Conservation (phyloP, 805 yeast species). For the Candida khao-thaluensis region DNA sequence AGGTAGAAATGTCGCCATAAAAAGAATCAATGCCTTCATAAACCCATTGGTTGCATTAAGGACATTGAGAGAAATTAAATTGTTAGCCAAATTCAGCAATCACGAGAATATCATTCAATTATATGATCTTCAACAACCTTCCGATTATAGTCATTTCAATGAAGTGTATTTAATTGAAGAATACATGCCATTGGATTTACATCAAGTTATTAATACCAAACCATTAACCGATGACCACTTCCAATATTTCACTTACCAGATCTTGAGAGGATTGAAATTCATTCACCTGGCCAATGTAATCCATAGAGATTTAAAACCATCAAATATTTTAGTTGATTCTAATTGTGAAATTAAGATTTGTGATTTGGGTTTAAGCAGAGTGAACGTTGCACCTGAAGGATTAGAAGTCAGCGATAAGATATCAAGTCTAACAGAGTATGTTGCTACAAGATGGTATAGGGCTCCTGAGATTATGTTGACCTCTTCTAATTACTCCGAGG, state of each 20-base stretch:
- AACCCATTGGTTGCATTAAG: constrained; percentile 65
- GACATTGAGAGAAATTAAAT: constrained; percentile 67
- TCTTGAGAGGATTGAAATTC: constrained; percentile 65
- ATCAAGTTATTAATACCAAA: constrained; percentile 58
- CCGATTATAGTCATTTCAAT: constrained; percentile 54
- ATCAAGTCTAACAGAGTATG: constrained; percentile 70
- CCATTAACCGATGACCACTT: constrained; percentile 63
- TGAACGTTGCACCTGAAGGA: constrained; percentile 22
- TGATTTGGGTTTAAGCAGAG: constrained; percentile 74
- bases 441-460: constrained; percentile 82
- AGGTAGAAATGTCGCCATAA: constrained; percentile 67
- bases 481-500: constrained; percentile 67
- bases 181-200: constrained; percentile 73
- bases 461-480: constrained; percentile 84
- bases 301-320: constrained; percentile 77
- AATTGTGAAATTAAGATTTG: constrained; percentile 76
- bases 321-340: constrained; percentile 63
- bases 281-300: constrained; percentile 72
- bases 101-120: constrained; percentile 74
- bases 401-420: constrained; percentile 12
- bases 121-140: constrained; percentile 65
- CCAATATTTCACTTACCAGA: constrained; percentile 69
- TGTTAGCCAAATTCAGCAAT: constrained; percentile 56
- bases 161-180: constrained; percentile 79
- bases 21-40: constrained; percentile 71